Base-by-base conservation (phyloP, 139 green algal species). In the Coelastrella sp. region DNA sequence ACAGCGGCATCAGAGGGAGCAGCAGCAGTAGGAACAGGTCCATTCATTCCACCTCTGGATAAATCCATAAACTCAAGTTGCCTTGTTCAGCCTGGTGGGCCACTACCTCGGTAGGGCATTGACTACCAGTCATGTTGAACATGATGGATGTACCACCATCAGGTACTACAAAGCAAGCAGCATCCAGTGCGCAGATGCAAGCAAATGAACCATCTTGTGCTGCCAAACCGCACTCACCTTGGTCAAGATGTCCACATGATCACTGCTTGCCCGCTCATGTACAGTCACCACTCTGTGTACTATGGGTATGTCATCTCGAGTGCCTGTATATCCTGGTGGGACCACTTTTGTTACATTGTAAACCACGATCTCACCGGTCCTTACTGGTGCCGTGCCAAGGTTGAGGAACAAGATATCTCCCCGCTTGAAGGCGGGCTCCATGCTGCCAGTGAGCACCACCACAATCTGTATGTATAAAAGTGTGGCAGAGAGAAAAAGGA, bases 361-460 rank as follows among this genome's bases (percentile, higher is more conserved):
- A 8, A 58, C 79, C 78, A 84, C 78, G 78, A 84, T 84, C 78
- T 84, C 78, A 10, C 78, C 78, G 0, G 94, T 95, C 9, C 92
- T 88, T 6, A 97, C 84, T 7, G 94, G 95, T 19, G 81, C 86
- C 9, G 72, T 94, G 66, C 94, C 95, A 92, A 97, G 96, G 93
- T 97, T 95, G 17, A 99, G 91, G 87, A 99, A 99, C 14, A 99
- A 94, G 81, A 99, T 99, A 93, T 99, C 98, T 0, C 98, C 98
- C 3, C 97, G 91, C 80, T 98, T 95, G 89, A 99, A 99, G 0
- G 93, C 98, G 4, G 98, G 98, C 92, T 99, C 98, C 98, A 99
- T 99, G 93, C 95, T 98, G 6, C 98, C 98, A 82, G 94, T 98
- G 14, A 99, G 93, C 20, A 99, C 98, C 19, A 99, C 98, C 49